Conservation (phyloP, 352 stramenopile species). For the Peronosclerospora sorghi region DNA sequence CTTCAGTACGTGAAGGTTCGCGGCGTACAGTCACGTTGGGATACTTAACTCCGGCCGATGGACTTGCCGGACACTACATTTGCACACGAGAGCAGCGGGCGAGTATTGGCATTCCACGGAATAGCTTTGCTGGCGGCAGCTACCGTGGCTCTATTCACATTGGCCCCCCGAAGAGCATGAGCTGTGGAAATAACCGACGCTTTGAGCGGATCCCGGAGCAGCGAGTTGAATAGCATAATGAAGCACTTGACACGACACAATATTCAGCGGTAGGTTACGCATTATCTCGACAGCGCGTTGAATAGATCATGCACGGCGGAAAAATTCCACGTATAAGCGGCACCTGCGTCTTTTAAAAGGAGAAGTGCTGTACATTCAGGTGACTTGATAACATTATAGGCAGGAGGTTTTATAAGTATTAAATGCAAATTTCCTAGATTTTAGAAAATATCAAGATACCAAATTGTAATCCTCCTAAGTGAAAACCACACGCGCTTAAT, state of each 20-base stretch:
- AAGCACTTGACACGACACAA: slow-evolving; percentile 12
- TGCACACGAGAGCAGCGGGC: slow-evolving; percentile 50
- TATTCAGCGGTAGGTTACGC: too few species aligned
- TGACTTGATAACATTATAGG: too few species aligned
- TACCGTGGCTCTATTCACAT: too few species aligned
- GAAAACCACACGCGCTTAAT: too few species aligned
- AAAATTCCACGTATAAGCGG: slow-evolving; percentile 26
- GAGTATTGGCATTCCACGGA: slow-evolving; percentile 27
- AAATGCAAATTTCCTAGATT: neutral
- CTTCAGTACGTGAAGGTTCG: slow-evolving; percentile 39
- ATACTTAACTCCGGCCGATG: slow-evolving; percentile 58
- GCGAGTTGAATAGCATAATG: slow-evolving; percentile 36
- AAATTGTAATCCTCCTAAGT: too few species aligned
- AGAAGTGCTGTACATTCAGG: too few species aligned
- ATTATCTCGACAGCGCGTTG: slow-evolving; percentile 12
- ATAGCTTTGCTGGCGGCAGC: slow-evolving; percentile 60
- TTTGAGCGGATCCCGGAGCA: too few species aligned
- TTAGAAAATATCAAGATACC: neutral
- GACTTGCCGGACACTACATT: slow-evolving; percentile 71
- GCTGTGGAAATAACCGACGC: too few species aligned
- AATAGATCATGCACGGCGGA: too few species aligned
- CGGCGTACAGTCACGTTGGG: slow-evolving; percentile 53
- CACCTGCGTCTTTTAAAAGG: slow-evolving; percentile 5
- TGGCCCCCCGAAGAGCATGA: too few species aligned
- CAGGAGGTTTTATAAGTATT: too few species aligned